Evolutionary conservation across 495 filamentous ascomycete species (phyloP), one percentile per base, ranked within the genome.

Genomic region (Penicillium steckii): DNA sequence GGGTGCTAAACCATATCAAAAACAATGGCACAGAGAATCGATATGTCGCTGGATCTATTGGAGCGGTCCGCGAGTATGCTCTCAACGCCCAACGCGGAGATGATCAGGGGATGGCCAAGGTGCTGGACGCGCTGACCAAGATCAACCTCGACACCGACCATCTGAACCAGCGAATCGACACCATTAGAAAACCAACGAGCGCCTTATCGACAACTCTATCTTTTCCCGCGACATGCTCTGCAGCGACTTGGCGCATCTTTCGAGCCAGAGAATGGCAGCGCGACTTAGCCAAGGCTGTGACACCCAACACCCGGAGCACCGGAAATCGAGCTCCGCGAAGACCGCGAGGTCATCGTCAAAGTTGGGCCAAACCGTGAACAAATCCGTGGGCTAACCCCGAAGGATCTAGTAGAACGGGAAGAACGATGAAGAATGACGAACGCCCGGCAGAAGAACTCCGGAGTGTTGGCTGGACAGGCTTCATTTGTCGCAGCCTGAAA

Each of bases 11-110:
- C 15, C 44, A 55, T 27, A 55, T 55, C 4, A 50, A 58, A 44
- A 58, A 58, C 41, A 53, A 47, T 35, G 50, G 55, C 25, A 46
- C 46, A 5, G 42, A 47, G 35, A 41, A 53, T 17, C 45, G 21
- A 50, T 58, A 58, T 46, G 46, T 58, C 50, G 53, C 50, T 3
- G 48, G 44, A 52, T 57, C 44, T 48, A 57, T 57, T 19, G 44
- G 46, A 1, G 40, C 55, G 27, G 47, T 59, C 50, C 50, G 50
- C 46, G 17, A 53, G 33, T 54, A 54, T 50, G 56, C 56, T 30
- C 26, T 54, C 25, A 59, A 59, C 56, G 56, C 50, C 56, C 42
- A 59, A 51, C 50, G 46, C 46, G 51, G 56, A 18, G 55, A 59
- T 21, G 37, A 29, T 46, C 51, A 55, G 56, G 51, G 56, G 26